Base-by-base conservation (phyloP, 1,284 basidiomycete species). In the Cystobasidium sp. region DNA sequence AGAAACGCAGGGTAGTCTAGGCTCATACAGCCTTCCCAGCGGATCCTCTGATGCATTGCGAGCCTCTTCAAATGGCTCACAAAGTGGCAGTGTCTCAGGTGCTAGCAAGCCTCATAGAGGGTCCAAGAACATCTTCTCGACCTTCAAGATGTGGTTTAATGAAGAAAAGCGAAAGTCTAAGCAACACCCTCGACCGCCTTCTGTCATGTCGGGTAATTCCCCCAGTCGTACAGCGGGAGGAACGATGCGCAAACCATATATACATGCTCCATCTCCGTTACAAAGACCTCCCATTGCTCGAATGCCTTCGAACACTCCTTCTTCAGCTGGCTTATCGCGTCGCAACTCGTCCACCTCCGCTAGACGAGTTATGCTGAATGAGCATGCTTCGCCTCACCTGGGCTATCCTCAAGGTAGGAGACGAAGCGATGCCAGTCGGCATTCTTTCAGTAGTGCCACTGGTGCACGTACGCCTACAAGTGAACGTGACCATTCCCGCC, bases 141-240 rank as follows among this genome's bases (percentile, higher is more conserved):
- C 82, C 3, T 84, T 86, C 78, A 82, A 83, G 14, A 80, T 83
- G 67, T 82, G 85, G 80, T 85, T 85, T 77, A 82, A 83, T 70
- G 84, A 85, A 43, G 84, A 84, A 52, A 78, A 80, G 12, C 81
- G 82, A 14, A 82, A 84, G 51, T 79, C 82, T 3, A 85, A 59
- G 68, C 63, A 51, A 51, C 61, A 37, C 74, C 75, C 22, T 72
- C 78, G 16, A 61, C 64, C 64, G n/a, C 73, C 71, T 12, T 74
- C 77, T 44, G 53, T 76, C 12, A 63, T 31, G 14, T 63, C 67
- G 8, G 75, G 39, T 73, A 78, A 1, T 69, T 81, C 0, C 74
- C 82, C 49, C 78, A 81, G 10, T 75, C 81, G 1, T 43, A 47
- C 49, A 76, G 49, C 47, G 31, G 52, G 62, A 18, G 66, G 70